Conservation (phyloP, 2,329 filamentous ascomycete genomes). For the Zymoseptoria brevis region DNA sequence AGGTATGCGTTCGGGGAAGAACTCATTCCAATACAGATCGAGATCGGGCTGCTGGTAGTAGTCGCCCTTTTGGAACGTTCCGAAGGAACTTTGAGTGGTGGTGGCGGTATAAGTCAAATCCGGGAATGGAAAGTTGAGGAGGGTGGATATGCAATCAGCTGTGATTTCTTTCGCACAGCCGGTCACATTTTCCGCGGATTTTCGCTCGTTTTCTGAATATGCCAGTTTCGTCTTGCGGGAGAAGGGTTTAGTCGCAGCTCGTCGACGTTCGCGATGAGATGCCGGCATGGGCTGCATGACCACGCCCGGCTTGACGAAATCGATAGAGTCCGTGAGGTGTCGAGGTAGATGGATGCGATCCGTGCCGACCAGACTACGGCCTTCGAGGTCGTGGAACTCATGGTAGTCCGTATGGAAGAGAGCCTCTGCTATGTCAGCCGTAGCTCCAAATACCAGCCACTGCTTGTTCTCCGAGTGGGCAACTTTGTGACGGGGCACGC, state of each 20-base stretch:
- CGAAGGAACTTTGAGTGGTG: no score
- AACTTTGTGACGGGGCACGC: conserved; percentile 22
- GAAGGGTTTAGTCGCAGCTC: no score
- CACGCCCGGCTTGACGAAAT: conserved; percentile 50
- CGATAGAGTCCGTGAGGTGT: conserved; percentile 41
- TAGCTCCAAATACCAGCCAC: conserved; percentile 35
- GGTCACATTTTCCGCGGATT: no score
- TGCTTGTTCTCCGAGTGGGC: conserved; percentile 26
- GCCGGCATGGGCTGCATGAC: conserved; percentile 30
- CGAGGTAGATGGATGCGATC: conserved; percentile 33
- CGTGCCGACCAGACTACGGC: conserved; percentile 31
- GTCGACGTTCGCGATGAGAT: no score
- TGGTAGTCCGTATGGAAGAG: conserved; percentile 36
- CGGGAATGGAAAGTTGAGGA: no score
- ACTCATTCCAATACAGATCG: conserved; percentile 33
- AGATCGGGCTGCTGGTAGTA: conserved; percentile 13
- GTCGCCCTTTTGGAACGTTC: no score
- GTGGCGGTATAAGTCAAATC: no score
- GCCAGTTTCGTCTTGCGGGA: no score
- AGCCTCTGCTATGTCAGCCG: conserved; percentile 30
- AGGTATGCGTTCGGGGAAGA: conserved; percentile 12
- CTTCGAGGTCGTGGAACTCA: conserved; percentile 17
- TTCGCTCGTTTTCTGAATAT: no score
- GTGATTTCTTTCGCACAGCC: no score
- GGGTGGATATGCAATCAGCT: no score